These are phyloP conservation scores for Kwoniella mangroviensis DNA, from an alignment of 768 basidiomycete species.

Conservation along the genomic window DNA sequence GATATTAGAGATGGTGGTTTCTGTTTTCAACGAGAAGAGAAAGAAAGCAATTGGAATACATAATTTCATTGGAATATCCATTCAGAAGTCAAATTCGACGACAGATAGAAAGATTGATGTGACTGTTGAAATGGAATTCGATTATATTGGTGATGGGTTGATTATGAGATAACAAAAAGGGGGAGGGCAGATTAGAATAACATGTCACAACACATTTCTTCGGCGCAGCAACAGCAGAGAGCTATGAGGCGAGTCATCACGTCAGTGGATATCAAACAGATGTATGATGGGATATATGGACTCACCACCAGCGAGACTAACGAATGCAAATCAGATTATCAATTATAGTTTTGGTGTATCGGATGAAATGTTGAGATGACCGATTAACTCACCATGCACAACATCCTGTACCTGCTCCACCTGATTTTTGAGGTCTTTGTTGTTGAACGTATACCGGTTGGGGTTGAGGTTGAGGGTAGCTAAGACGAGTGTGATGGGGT, in stretches of 20 bases:
- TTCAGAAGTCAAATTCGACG: no score
- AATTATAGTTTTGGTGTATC: no score
- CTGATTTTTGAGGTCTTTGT: slow-evolving; percentile 61
- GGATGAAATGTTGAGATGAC: no score
- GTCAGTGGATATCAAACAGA: background rate
- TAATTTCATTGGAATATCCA: no score
- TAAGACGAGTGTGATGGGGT: slow-evolving; percentile 9
- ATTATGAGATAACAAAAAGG: no score
- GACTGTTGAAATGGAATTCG: no score
- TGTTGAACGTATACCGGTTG: slow-evolving; percentile 74
- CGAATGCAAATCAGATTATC: background rate
- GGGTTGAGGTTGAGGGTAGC: slow-evolving; percentile 70
- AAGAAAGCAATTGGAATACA: no score
- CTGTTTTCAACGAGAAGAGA: no score
- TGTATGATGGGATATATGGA: background rate
- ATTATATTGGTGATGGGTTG: no score
- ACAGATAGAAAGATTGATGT: no score
- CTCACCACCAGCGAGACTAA: slow-evolving; percentile 29
- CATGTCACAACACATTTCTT: slow-evolving; percentile 51
- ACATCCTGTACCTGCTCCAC: slow-evolving; percentile 68
- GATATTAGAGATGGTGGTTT: no score
- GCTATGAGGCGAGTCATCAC: no score
- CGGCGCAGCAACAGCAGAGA: slow-evolving; percentile 35
- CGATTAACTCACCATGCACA: slow-evolving; percentile 62
- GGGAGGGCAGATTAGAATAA: slow-evolving; percentile 30